phyloP scores from a whole-genome alignment of 805 yeast species.

The Myxozyma melibiosi region DNA sequence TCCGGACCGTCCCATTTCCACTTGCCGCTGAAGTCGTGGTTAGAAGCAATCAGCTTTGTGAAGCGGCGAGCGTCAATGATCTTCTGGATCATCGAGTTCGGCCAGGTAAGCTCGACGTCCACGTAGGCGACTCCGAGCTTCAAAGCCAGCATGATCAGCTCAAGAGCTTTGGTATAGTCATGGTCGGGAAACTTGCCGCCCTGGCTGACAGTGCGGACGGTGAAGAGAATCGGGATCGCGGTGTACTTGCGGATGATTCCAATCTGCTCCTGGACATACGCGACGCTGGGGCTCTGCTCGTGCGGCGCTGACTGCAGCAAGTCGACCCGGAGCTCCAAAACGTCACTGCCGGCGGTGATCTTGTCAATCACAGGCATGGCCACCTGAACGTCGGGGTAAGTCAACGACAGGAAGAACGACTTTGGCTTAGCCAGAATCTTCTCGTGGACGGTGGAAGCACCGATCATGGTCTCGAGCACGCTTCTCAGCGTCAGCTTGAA shows the following conservation, averaged over 20 bases:
- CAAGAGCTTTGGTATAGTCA: slow-evolving; percentile 51
- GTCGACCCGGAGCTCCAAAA: slow-evolving; percentile 84
- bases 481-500: slow-evolving; percentile 47
- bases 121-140: slow-evolving; percentile 78
- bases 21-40: slow-evolving; percentile 69
- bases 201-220: slow-evolving; percentile 74
- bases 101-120: slow-evolving; percentile 75
- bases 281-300: slow-evolving; percentile 35
- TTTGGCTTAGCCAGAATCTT: slow-evolving; percentile 45
- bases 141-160: slow-evolving; percentile 62
- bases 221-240: slow-evolving; percentile 74
- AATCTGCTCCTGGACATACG: slow-evolving; percentile 71
- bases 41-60: slow-evolving; percentile 79
- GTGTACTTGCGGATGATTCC: slow-evolving; percentile 66
- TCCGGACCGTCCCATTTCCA: slow-evolving; percentile 67
- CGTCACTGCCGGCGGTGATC: slow-evolving; percentile 69
- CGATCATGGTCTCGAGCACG: slow-evolving; percentile 65
- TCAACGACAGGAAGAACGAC: slow-evolving; percentile 73
- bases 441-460: slow-evolving; percentile 44
- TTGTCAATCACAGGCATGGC: slow-evolving; percentile 52
- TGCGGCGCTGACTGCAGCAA: slow-evolving; percentile 46
- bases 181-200: slow-evolving; percentile 80
- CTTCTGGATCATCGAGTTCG: slow-evolving; percentile 55
- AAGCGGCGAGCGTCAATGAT: slow-evolving; percentile 56
- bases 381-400: slow-evolving; percentile 60